Base-by-base conservation (phyloP, 1,139 yeast genomes). In the Saccharomycopsis hybrid region DNA sequence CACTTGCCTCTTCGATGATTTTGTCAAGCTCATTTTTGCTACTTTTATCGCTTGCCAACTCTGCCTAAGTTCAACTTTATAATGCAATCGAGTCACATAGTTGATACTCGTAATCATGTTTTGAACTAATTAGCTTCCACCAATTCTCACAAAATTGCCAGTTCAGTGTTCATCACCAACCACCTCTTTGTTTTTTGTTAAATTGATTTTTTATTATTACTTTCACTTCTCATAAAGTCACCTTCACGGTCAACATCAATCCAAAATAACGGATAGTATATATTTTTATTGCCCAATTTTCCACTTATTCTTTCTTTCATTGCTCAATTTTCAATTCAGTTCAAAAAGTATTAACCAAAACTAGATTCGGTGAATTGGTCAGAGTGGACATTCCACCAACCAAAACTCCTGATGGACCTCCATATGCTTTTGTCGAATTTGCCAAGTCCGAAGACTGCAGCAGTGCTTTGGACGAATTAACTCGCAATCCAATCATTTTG, bases 301-400 rank as follows among this genome's bases (percentile, higher is more conserved):
- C 47, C 44, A 45, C 47, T 48, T 46, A 48, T 42, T 27, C 39
- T 44, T 47, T 52, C 44, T 44, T 51, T 36, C n/a, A 11, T 48
- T 47, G 46, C 53, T 35, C 48, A 42, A 38, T 39, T 48, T 41
- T 52, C 40, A 43, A 44, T 44, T 31, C 32, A 25, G 30, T 28
- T 11, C n/a, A 24, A 18, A 18, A 18, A 18, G 18, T 18, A 18
- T 18, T 18, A 18, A 18, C 18, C 18, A 18, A 18, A 18, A 31
- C 33, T 48, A 80, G 85, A 63, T 79, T 64, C 58, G 89, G 89
- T 45, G 77, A 76, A 57, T 68, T 82, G 48, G 78, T 80, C 50
- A 74, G 86, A 64, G 78, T 83, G 54, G 86, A 79, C 58, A 79
- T 82, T 52, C 84, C 87, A 37, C 86, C 87, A 49, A 83, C 87